These are phyloP conservation scores for Penicillium salamii DNA, from an alignment of 495 filamentous ascomycete species.

Conservation along the genomic window DNA sequence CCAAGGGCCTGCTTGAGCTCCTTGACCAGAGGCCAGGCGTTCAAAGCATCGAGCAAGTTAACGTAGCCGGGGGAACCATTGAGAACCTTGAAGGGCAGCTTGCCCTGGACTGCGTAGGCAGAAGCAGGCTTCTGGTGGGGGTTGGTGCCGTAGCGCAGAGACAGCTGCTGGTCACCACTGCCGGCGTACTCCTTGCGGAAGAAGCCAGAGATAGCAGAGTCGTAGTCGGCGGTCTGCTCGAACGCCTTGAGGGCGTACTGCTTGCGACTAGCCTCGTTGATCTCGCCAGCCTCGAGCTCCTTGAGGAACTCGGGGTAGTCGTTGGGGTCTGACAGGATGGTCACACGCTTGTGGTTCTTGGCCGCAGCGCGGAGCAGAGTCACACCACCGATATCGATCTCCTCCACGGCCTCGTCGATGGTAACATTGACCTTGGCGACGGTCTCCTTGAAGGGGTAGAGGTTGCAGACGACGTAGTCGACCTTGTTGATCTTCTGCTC, in stretches of 20 bases:
- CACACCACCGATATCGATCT: conserved; percentile 97
- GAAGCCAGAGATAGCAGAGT: conserved; percentile 89
- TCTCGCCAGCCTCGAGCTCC: conserved; percentile 82
- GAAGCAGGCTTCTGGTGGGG: conserved; percentile 96
- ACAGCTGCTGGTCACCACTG: conserved; percentile 75
- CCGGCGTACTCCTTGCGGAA: conserved; percentile 95
- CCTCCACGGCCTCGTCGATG: conserved; percentile 92
- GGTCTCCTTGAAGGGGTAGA: conserved; percentile 98
- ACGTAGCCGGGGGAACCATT: conserved; percentile 91
- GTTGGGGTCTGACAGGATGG: conserved; percentile 86
- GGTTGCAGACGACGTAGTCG: conserved; percentile 97
- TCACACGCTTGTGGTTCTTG: conserved; percentile 94
- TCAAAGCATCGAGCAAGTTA: conserved; percentile 94
- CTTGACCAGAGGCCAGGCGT: conserved; percentile 95
- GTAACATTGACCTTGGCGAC: conserved; percentile 95
- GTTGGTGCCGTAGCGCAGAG: conserved; percentile 92
- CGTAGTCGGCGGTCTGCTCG: conserved; percentile 97
- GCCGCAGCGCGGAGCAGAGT: conserved; percentile 94
- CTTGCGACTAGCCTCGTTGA: conserved; percentile 78
- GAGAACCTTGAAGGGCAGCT: conserved; percentile 95
- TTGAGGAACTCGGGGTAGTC: conserved; percentile 93
- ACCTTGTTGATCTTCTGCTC: conserved; percentile 97
- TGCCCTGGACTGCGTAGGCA: conserved; percentile 67
- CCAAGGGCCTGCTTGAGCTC: conserved; percentile 86
- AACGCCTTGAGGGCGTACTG: conserved; percentile 94